Evolutionary conservation across 306 rosid genomes (phyloP).

Genomic region (Astragalus membranaceus): DNA sequence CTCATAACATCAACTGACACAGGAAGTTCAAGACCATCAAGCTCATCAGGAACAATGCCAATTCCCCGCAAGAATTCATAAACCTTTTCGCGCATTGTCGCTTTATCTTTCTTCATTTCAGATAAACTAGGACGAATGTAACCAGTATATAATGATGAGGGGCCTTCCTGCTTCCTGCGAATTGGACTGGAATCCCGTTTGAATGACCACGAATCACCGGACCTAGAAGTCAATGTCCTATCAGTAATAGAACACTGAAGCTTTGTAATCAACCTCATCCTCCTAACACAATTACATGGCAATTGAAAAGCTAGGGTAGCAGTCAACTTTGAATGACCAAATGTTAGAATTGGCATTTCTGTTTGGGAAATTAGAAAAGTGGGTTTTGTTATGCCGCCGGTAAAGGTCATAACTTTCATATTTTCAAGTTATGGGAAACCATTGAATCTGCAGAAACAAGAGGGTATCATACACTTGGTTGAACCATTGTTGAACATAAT

Average conservation of each 20-base stretch:
- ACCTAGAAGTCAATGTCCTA: slow-evolving; percentile 33
- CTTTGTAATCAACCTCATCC: slow-evolving; percentile 42
- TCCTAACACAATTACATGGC: slow-evolving; percentile 33
- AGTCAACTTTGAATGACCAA: slow-evolving; percentile 36
- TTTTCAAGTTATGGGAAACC: slow-evolving; percentile 17
- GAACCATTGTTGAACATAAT: not conserved
- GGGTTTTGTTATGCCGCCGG: slow-evolving; percentile 52
- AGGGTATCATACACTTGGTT: not conserved
- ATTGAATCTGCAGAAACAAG: slow-evolving; percentile 38
- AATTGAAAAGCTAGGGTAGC: slow-evolving; percentile 37
- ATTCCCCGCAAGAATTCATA: slow-evolving; percentile 66
- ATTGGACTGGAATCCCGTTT: slow-evolving; percentile 21
- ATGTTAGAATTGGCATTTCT: slow-evolving; percentile 49
- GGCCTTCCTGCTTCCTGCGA: slow-evolving; percentile 38
- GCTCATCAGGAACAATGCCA: slow-evolving; percentile 94
- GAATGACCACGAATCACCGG: slow-evolving; percentile 27
- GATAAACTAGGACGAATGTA: slow-evolving; percentile 66
- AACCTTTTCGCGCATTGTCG: slow-evolving; percentile 51
- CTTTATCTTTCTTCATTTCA: slow-evolving; percentile 65
- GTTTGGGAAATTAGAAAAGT: slow-evolving; percentile 39
- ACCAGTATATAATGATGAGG: slow-evolving; percentile 46
- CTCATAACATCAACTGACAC: slow-evolving; percentile 88
- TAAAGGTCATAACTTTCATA: slow-evolving; percentile 48
- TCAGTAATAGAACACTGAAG: slow-evolving; percentile 46
- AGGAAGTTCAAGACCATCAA: slow-evolving; percentile 97